Percentiles rank a stretch among this genome's conserved stretches.
Conservation (phyloP, 805 yeast species). For the Pichia membranifaciens region DNA sequence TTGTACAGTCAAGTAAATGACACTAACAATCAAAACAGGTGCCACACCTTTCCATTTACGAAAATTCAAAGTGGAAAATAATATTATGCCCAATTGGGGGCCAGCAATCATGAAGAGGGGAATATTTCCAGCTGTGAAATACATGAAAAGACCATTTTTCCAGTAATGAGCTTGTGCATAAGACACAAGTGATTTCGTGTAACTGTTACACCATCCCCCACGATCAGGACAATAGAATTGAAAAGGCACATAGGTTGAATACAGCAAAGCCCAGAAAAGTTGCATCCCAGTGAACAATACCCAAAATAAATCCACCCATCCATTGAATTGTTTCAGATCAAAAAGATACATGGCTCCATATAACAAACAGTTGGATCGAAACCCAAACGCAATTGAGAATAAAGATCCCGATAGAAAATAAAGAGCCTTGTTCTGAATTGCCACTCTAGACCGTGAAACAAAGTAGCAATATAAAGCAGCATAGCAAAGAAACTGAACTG, state of each 20-base stretch:
- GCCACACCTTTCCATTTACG: conserved; percentile 21
- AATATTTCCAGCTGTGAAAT: conserved; percentile 77
- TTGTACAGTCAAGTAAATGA: conserved; percentile 43
- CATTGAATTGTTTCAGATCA: conserved; percentile 41
- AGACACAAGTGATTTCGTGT: conserved; percentile 54
- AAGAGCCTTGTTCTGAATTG: conserved; percentile 2
- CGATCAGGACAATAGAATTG: conserved; percentile 58
- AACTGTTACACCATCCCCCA: conserved; percentile 69
- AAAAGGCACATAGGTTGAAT: conserved; percentile 51
- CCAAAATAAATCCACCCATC: conserved; percentile 14
- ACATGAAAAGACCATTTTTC: conserved; percentile 73
- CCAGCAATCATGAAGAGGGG: conserved; percentile 76
- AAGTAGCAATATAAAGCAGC: conserved; percentile 50
- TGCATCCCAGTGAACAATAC: conserved; percentile 52
- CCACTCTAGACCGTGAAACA: conserved; percentile 13
- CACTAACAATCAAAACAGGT: conserved; percentile 40
- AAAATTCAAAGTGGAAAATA: conserved; percentile 36
- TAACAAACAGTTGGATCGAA: conserved; percentile 72
- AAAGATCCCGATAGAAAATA: conserved; percentile 47
- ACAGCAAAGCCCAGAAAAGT: conserved; percentile 41
- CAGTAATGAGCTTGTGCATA: conserved; percentile 79
- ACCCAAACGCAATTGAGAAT: conserved; percentile 51
- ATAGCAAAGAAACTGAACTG: conserved; percentile 57
- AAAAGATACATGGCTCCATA: conserved; percentile 61
- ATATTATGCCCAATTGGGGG: conserved; percentile 54